Conservation (phyloP, 176 grass and related monocot genomes). For the Phyllostachys edulis region DNA sequence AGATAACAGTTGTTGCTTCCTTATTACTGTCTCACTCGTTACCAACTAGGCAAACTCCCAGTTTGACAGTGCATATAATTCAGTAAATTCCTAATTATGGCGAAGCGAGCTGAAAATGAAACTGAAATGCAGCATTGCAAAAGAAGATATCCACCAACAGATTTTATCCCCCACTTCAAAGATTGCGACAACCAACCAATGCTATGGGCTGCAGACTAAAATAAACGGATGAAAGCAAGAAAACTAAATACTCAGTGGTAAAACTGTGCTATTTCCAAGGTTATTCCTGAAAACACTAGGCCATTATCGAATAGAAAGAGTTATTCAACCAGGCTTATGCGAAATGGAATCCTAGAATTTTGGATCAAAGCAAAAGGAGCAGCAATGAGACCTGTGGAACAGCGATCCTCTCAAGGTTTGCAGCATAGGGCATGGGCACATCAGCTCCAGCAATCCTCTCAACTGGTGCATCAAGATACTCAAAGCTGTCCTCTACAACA, state of each 20-base stretch:
- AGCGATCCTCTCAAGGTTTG: slow-evolving; percentile 94
- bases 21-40: neutral
- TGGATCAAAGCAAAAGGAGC: slow-evolving; percentile 6
- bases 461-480: slow-evolving; percentile 93
- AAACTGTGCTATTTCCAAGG: slow-evolving; percentile 15
- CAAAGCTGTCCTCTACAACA: slow-evolving; percentile 88
- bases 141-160: neutral
- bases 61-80: neutral
- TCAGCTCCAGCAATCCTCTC: slow-evolving; percentile 95
- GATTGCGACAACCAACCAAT: neutral
- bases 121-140: neutral
- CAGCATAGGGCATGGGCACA: slow-evolving; percentile 89
- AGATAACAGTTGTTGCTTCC: neutral
- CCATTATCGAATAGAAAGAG: neutral
- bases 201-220: neutral
- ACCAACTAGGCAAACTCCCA: neutral
- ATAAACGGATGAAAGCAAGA: slow-evolving; percentile 20
- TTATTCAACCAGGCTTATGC: neutral
- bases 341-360: slow-evolving; percentile 10
- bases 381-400: slow-evolving; percentile 28
- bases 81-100: neutral
- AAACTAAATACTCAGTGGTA: neutral
- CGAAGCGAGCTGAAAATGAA: neutral
- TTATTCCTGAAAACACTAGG: neutral
- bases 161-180: neutral